Conservation (phyloP, 345 rosid species). For the Toxicodendron radicans region DNA sequence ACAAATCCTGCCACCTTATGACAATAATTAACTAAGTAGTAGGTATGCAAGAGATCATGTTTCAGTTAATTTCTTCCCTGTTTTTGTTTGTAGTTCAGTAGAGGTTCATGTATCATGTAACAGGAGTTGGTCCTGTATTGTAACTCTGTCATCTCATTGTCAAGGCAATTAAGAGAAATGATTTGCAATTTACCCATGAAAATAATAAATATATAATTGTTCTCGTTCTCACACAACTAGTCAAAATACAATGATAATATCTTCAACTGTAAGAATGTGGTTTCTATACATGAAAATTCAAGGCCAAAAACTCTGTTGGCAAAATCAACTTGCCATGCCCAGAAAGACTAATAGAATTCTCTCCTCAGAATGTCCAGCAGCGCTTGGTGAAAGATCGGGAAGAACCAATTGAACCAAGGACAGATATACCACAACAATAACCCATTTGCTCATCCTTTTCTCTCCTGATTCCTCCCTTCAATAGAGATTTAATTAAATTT, state of each 20-base stretch:
- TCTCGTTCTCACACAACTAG: neutral
- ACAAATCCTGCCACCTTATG: no score
- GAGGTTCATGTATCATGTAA: no score
- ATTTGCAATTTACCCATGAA: neutral
- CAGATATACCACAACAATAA: slow-evolving; percentile 10
- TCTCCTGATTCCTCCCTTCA: slow-evolving; percentile 39
- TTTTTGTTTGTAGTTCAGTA: no score
- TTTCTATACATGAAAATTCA: slow-evolving; percentile 1
- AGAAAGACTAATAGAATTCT: slow-evolving; percentile 13
- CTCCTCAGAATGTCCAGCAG: slow-evolving; percentile 16
- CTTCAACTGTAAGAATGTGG: neutral
- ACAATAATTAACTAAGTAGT: no score
- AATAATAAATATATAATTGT: no score
- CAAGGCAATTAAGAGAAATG: neutral
- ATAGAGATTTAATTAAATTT: slow-evolving; percentile 17
- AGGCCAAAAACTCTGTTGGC: neutral
- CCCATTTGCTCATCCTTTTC: slow-evolving; percentile 26
- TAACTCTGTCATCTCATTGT: neutral
- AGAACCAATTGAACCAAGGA: slow-evolving; percentile 29
- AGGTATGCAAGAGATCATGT: no score
- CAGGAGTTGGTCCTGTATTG: no score
- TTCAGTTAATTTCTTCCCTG: no score
- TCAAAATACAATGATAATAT: neutral
- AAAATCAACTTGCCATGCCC: neutral
- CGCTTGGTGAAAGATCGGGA: slow-evolving; percentile 51